These are phyloP conservation scores for Oryza rufipogon DNA, from an alignment of 176 grass and related monocot genomes.

Conservation along the genomic window DNA sequence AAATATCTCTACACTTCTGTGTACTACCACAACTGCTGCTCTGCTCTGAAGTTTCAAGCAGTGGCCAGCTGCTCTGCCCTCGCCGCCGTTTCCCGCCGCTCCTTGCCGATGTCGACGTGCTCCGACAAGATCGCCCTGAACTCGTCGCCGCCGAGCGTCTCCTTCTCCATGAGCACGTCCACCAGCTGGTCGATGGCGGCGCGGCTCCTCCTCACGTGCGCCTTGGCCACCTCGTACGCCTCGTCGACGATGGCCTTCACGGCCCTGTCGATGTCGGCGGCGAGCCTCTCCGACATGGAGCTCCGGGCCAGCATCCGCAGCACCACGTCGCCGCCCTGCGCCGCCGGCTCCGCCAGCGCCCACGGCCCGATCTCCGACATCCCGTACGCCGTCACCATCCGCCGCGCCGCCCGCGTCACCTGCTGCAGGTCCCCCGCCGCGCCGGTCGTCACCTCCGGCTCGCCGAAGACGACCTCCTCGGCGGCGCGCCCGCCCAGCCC, in stretches of 20 bases:
- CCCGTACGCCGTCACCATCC: conserved; percentile 82
- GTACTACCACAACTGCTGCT: too few species aligned
- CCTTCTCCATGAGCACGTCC: conserved; percentile 78
- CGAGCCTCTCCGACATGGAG: conserved; percentile 77
- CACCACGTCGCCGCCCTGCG: conserved; percentile 70
- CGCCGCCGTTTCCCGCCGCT: conserved; percentile 41
- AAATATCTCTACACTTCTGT: not conserved
- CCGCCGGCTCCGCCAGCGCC: conserved; percentile 54
- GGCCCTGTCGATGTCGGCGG: conserved; percentile 75
- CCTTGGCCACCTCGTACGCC: conserved; percentile 70
- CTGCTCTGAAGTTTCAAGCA: too few species aligned
- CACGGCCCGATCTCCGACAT: conserved; percentile 88
- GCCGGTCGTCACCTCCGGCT: conserved; percentile 81
- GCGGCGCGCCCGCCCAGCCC: conserved; percentile 78
- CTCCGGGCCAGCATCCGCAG: conserved; percentile 80
- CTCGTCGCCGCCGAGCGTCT: conserved; percentile 78
- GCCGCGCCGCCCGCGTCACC: conserved; percentile 72
- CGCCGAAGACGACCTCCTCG: conserved; percentile 84
- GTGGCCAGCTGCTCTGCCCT: conserved; percentile 42
- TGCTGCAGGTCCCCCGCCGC: conserved; percentile 84
- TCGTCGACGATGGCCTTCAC: conserved; percentile 65
- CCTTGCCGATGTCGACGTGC: conserved; percentile 50
- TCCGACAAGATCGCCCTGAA: conserved; percentile 74
- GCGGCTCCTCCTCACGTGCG: conserved; percentile 60
- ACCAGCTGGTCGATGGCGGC: conserved; percentile 75